Percentiles rank a stretch among this genome's conserved stretches.
Evolutionary conservation across 192 early-diverging fungal species (phyloP).

Genomic region (Coemansia sp.): DNA sequence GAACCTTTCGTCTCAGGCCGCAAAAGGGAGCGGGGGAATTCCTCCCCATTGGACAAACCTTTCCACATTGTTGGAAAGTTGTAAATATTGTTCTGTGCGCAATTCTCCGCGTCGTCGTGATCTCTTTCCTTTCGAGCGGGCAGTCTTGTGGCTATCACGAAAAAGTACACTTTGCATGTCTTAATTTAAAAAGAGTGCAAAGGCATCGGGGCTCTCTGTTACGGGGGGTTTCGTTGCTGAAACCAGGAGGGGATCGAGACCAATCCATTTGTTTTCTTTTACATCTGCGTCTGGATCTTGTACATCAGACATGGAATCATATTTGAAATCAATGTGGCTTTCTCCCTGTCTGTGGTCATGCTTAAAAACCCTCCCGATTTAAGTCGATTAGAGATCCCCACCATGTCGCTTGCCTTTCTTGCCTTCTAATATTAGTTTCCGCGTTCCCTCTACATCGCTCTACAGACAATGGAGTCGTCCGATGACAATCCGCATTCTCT

Average conservation of each 20-base stretch:
- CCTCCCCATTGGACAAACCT: neutral
- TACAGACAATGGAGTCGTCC: neutral
- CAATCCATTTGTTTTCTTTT: neutral
- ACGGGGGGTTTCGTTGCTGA: neutral
- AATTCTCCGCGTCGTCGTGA: no score
- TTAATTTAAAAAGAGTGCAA: no score
- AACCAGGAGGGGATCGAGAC: neutral
- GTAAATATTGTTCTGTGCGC: no score
- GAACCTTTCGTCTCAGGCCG: neutral
- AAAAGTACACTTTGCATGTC: neutral
- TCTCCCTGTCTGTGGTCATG: neutral
- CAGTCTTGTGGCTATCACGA: neutral
- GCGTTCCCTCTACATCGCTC: neutral
- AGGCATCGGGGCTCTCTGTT: neutral
- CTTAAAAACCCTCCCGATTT: neutral
- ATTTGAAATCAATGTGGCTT: neutral
- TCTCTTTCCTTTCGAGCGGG: no score
- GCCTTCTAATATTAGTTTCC: no score
- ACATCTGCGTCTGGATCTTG: slow-evolving; percentile 6
- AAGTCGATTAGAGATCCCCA: no score
- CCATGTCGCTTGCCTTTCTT: no score
- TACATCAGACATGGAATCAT: neutral
- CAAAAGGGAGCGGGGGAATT: neutral
- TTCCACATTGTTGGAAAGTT: no score
- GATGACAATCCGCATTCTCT: slow-evolving; percentile 16